Evolutionary conservation across 108 stramenopile species (phyloP).

Genomic region (Seminavis robusta): DNA sequence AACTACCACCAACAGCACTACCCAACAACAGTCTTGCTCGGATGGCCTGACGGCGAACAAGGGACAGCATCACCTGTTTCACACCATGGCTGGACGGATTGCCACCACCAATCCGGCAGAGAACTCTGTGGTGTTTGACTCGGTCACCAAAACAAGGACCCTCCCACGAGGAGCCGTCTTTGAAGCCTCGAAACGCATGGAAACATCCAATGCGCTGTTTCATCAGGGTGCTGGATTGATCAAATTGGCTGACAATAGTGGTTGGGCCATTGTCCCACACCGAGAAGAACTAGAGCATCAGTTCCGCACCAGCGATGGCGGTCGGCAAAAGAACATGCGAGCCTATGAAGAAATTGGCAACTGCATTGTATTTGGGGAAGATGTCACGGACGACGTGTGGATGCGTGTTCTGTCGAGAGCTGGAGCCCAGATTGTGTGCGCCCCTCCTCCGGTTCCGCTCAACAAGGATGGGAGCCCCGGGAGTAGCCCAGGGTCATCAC

Average conservation of each 20-base stretch:
- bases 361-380: slow-evolving; percentile 35
- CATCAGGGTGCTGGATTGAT: slow-evolving; percentile 74
- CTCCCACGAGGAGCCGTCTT: slow-evolving; percentile 75
- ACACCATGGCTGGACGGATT: slow-evolving; percentile 31
- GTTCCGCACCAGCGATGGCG: slow-evolving; percentile 19
- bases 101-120: slow-evolving; percentile 55
- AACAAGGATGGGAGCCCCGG: slow-evolving; percentile 35
- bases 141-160: slow-evolving; percentile 38
- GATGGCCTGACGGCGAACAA: neutral
- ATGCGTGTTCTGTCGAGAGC: slow-evolving; percentile 49
- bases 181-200: slow-evolving; percentile 78
- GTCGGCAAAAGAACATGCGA: neutral
- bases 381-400: slow-evolving; percentile 36
- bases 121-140: slow-evolving; percentile 56
- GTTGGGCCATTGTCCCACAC: slow-evolving; percentile 82
- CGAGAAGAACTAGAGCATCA: slow-evolving; percentile 61
- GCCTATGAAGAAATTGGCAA: slow-evolving; percentile 84
- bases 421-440: slow-evolving; percentile 62
- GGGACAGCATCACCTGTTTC: slow-evolving; percentile 41
- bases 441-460: slow-evolving; percentile 27
- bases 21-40: neutral
- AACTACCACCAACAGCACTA: neutral
- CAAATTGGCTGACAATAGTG: slow-evolving; percentile 77
- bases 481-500: slow-evolving; percentile 30
- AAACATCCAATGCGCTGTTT: slow-evolving; percentile 49